Percentiles rank a stretch among this genome's conserved stretches.
phyloP scores from a whole-genome alignment of 495 filamentous ascomycete genomes.

The Hypoxylon intermedium region DNA sequence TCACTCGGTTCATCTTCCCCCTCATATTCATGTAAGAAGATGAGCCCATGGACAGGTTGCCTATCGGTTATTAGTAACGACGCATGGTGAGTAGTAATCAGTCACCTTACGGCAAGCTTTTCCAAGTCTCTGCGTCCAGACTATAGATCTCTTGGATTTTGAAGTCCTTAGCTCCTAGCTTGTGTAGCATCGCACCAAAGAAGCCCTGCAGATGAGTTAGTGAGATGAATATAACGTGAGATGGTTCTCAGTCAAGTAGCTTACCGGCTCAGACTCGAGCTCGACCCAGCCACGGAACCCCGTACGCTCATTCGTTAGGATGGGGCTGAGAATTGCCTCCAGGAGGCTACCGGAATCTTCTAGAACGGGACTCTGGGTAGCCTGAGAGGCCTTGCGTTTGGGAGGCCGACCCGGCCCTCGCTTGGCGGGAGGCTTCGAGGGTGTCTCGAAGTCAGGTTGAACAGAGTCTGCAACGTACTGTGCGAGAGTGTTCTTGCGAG shows the following conservation, averaged over 20 bases:
- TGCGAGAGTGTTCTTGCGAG: too few relatives aligned
- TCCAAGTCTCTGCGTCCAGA: conserved; percentile 72
- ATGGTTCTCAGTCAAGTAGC: conserved; percentile 24
- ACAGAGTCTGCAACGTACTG: too few relatives aligned
- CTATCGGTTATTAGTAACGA: conserved; percentile 45
- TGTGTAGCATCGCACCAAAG: conserved; percentile 82
- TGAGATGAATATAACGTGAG: not conserved
- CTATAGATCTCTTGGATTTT: conserved; percentile 80
- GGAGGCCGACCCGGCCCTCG: conserved; percentile 32
- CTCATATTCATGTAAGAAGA: conserved; percentile 81
- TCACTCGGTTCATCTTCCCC: conserved; percentile 54
- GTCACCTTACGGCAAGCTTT: conserved; percentile 65
- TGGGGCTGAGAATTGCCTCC: conserved; percentile 46
- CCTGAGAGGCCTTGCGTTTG: conserved; percentile 48
- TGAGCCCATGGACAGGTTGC: conserved; percentile 77
- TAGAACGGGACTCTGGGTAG: conserved; percentile 22
- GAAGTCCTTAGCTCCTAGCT: conserved; percentile 76
- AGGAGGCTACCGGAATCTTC: conserved; percentile 47
- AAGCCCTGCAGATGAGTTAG: conserved; percentile 62
- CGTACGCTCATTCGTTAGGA: conserved; percentile 50
- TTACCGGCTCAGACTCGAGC: conserved; percentile 88
- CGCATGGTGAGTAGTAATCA: not conserved
- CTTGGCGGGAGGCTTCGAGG: not conserved
- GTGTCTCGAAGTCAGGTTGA: conserved; percentile 24
- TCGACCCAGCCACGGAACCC: conserved; percentile 78